Conservation (phyloP, 305 asterid species). For the Fraxinus velutina region DNA sequence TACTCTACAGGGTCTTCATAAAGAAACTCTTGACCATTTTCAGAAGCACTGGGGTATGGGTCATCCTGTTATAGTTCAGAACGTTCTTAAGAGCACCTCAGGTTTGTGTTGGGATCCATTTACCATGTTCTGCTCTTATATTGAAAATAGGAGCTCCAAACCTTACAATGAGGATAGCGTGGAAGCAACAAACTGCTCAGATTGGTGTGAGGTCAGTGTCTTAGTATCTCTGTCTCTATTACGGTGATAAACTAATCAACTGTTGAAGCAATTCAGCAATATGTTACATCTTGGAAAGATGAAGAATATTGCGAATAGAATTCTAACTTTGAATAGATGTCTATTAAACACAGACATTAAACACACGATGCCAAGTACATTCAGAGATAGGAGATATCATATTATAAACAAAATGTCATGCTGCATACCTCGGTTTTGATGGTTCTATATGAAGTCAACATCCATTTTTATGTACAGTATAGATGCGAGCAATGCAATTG, state of each 20-base stretch:
- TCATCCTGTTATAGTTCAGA: slow-evolving; percentile 82
- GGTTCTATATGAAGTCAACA: not conserved
- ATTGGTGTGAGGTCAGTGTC: slow-evolving; percentile 93
- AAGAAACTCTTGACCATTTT: slow-evolving; percentile 69
- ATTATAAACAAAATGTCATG: not conserved
- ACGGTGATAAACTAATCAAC: slow-evolving; percentile 6
- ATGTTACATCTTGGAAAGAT: not conserved
- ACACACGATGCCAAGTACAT: not conserved
- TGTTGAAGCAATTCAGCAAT: not conserved
- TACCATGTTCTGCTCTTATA: slow-evolving; percentile 62
- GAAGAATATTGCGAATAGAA: not conserved
- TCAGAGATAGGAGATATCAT: not conserved
- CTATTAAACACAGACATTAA: not conserved
- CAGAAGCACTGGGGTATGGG: slow-evolving; percentile 88
- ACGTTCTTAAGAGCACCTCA: slow-evolving; percentile 48
- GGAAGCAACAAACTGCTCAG: slow-evolving; percentile 47
- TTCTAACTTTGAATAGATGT: not conserved
- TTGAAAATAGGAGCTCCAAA: slow-evolving; percentile 61
- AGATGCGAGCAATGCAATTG: not conserved
- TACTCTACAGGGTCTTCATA: slow-evolving; percentile 54
- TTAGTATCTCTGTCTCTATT: slow-evolving; percentile 8
- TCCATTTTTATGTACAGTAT: not conserved
- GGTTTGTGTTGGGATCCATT: slow-evolving; percentile 84
- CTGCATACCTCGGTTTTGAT: not conserved
- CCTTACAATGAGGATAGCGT: slow-evolving; percentile 38